These are phyloP conservation scores for Kuraishia capsulata DNA, from an alignment of 805 yeast species.

Conservation along the genomic window DNA sequence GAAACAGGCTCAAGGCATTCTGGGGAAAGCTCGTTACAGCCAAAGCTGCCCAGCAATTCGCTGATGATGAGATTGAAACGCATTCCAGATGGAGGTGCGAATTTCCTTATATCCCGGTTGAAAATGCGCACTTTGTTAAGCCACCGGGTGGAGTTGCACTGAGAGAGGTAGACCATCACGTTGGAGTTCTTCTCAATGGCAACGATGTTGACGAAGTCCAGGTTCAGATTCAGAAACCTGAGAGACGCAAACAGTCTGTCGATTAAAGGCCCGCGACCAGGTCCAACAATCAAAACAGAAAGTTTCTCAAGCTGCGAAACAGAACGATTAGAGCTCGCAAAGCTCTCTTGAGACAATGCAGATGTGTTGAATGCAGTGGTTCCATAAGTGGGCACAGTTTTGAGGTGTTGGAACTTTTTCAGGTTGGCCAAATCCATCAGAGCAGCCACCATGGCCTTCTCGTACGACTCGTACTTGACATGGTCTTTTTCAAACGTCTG, in stretches of 20 bases:
- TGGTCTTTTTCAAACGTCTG: constrained; percentile 62
- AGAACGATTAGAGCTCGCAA: not conserved
- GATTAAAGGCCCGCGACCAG: constrained; percentile 82
- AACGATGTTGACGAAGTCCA: constrained; percentile 22
- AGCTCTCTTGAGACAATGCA: constrained; percentile 9
- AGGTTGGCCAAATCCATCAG: constrained; percentile 24
- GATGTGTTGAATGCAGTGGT: constrained; percentile 11
- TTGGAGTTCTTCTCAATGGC: constrained; percentile 70
- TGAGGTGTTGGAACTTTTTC: constrained; percentile 12
- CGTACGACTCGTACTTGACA: constrained; percentile 62
- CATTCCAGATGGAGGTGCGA: constrained; percentile 22
- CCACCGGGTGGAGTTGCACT: constrained; percentile 48
- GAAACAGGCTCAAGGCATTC: constrained; percentile 54
- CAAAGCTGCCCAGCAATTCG: constrained; percentile 84
- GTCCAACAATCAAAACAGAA: constrained; percentile 63
- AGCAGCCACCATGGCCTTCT: constrained; percentile 51
- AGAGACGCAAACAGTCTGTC: constrained; percentile 39
- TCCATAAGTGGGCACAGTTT: constrained; percentile 8
- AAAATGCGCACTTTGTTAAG: constrained; percentile 37
- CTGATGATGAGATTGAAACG: constrained; percentile 58
- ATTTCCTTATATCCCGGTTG: constrained; percentile 48
- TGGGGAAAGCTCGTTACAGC: constrained; percentile 85
- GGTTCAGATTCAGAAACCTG: constrained; percentile 17
- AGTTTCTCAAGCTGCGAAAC: constrained; percentile 7
- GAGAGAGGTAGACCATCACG: constrained; percentile 42